These are phyloP conservation scores for Hypoxylon lienhwacheense DNA, from an alignment of 495 filamentous ascomycete species.

Conservation along the genomic window DNA sequence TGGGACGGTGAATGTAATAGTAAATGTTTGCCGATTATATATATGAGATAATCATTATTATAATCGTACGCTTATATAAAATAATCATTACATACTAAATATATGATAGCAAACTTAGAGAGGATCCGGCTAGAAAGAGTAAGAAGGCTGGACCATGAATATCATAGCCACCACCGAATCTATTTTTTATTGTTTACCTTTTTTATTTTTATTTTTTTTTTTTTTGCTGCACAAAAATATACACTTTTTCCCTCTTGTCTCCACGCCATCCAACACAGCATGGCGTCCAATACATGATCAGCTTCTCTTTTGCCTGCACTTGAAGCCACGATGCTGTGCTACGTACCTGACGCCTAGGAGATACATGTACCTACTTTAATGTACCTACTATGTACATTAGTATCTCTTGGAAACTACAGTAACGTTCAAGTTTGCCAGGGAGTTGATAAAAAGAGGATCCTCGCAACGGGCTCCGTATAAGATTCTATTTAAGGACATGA, in stretches of 20 bases:
- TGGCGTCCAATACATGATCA: conserved; percentile 17
- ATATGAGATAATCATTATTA: no score
- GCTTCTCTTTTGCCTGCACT: conserved; percentile 14
- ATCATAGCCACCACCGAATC: conserved; percentile 1
- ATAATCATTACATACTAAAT: not conserved
- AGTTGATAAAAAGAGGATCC: conserved; percentile 23
- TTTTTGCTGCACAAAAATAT: conserved; percentile 7
- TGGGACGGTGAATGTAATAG: not conserved
- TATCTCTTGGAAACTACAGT: not conserved
- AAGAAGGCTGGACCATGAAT: conserved; percentile 16
- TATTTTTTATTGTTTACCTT: no score
- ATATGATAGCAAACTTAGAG: conserved; percentile 6
- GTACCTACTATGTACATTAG: no score
- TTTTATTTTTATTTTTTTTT: no score
- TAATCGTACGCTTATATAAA: no score
- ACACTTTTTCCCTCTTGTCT: conserved; percentile 14
- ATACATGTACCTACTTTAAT: no score
- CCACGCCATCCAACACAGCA: conserved; percentile 7
- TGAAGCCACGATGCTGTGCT: conserved; percentile 19
- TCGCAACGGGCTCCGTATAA: conserved; percentile 9
- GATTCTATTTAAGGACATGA: conserved; percentile 17
- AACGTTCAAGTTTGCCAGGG: conserved; percentile 8
- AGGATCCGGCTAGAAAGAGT: conserved; percentile 20
- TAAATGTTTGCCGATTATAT: not conserved
- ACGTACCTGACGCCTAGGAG: conserved; percentile 1